Percentiles rank a stretch among this genome's conserved stretches.
These are phyloP conservation scores for Cercophora scortea DNA, from an alignment of 495 filamentous ascomycete species.

Conservation along the genomic window DNA sequence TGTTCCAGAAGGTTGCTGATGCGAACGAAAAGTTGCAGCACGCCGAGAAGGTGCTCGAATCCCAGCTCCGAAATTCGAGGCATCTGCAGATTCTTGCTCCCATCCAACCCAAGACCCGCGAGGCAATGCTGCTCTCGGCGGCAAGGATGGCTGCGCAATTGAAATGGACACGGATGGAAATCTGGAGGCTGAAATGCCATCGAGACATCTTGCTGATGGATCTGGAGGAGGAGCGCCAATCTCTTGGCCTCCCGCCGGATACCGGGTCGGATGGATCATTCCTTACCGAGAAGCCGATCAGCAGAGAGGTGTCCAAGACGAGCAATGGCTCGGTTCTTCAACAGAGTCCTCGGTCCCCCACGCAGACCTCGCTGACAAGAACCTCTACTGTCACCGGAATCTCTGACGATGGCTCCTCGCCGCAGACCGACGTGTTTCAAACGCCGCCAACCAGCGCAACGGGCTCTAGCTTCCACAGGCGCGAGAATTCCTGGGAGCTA, in stretches of 20 bases:
- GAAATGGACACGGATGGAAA: constrained; percentile 88
- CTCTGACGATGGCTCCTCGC: constrained; percentile 27
- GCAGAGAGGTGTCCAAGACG: constrained; percentile 20
- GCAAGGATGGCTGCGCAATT: constrained; percentile 80
- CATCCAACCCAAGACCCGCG: constrained; percentile 76
- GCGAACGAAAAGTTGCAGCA: constrained; percentile 69
- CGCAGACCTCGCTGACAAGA: constrained; percentile 20
- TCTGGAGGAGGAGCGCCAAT: constrained; percentile 63
- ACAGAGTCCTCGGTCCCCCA: constrained; percentile 24
- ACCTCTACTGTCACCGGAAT: constrained; percentile 19
- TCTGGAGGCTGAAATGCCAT: constrained; percentile 87
- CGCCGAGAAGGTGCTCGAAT: constrained; percentile 70
- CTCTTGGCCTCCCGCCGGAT: constrained; percentile 25
- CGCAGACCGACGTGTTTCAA: constrained; percentile 33
- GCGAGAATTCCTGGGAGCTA: constrained; percentile 44
- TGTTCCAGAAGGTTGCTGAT: constrained; percentile 75
- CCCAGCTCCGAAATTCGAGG: constrained; percentile 79
- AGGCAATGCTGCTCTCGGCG: constrained; percentile 76
- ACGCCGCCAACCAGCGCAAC: constrained; percentile 39
- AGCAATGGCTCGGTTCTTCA: constrained; percentile 16
- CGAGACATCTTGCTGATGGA: constrained; percentile 80
- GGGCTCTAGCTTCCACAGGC: constrained; percentile 37
- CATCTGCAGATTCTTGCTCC: constrained; percentile 86
- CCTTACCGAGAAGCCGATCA: constrained; percentile 12
- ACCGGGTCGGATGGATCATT: constrained; percentile 9